Evolutionary conservation across 345 rosid genomes (phyloP), one percentile per base, ranked within the genome.

Genomic region (Citrus trifoliata): DNA sequence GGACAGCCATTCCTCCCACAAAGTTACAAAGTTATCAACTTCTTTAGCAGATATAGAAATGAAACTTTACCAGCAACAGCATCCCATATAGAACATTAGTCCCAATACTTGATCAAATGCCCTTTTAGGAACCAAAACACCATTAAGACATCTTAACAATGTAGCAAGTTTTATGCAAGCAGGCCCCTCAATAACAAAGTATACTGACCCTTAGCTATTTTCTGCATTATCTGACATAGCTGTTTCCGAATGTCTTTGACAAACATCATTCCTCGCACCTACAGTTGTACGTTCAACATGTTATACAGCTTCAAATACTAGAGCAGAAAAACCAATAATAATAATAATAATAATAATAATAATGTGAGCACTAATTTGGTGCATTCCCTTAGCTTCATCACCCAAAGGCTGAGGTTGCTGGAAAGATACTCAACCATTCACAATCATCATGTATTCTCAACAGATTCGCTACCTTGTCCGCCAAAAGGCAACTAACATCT

Each of bases 201-300:
- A 81, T 58, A 80, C 94, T 73, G 60, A 95, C 99, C 97, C 76
- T 82, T 91, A 9, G 93, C 93, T 79, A 87, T 88, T 82, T 91
- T 93, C 82, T 91, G 91, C 97, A 96, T 93, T 82, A 96, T 91
- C 85, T 94, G 98, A 82, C 87, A 88, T 71, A 96, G 77, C 80
- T 96, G 98, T 88, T 81, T 91, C 81, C 97, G 87, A 40, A 93
- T 93, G 82, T 96, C 99, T 88, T 85, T 96, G 80, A 88, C 97
- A 84, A 96, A 94, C 83, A 51, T 80, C 99, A 96, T 96, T 76
- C 99, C 98, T 75, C 97, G 91, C 71, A 92, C 94, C 99, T 96
- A 78, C 75, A 83, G 59, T 78, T 67, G 70, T 13, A 75, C 25
- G 33, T 28, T 60, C 33, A 40, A 37, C 40, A 63, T 59, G 55